Evolutionary conservation across 2,329 filamentous ascomycete species (phyloP).

Genomic region (Beauveria medogensis): DNA sequence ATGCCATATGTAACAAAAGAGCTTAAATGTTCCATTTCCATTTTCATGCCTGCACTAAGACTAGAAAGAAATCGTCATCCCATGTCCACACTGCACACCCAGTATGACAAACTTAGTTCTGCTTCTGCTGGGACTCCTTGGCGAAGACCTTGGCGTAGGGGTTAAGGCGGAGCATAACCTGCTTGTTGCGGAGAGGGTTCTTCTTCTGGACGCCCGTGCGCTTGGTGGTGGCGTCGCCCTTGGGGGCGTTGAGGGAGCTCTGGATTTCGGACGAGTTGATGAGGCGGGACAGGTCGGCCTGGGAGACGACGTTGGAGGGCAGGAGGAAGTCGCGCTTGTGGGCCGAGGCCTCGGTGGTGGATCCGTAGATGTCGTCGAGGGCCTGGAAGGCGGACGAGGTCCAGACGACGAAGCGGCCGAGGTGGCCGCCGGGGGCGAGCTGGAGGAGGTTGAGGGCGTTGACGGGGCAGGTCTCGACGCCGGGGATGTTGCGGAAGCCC

Average conservation of each 20-base stretch:
- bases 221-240: slow-evolving; percentile 85
- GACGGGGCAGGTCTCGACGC: slow-evolving; percentile 93
- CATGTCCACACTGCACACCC: slow-evolving; percentile 28
- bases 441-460: slow-evolving; percentile 96
- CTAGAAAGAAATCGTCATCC: slow-evolving; percentile 6
- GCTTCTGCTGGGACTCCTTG: slow-evolving; percentile 49
- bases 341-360: slow-evolving; percentile 77
- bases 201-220: slow-evolving; percentile 94
- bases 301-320: slow-evolving; percentile 82
- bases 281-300: slow-evolving; percentile 91
- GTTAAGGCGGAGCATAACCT: slow-evolving; percentile 97
- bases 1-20: neutral
- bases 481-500: slow-evolving; percentile 98
- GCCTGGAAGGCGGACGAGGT: slow-evolving; percentile 94
- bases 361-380: slow-evolving; percentile 94
- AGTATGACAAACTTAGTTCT: slow-evolving; percentile 27
- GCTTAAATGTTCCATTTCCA: neutral
- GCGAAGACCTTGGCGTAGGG: slow-evolving; percentile 89
- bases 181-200: slow-evolving; percentile 99
- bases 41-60: slow-evolving; percentile 10
- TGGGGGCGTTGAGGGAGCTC: slow-evolving; percentile 85
- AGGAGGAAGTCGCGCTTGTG: slow-evolving; percentile 99
- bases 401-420: slow-evolving; percentile 99
- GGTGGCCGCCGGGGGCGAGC: slow-evolving; percentile 96
- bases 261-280: slow-evolving; percentile 99